Evolutionary conservation across 495 filamentous ascomycete species (phyloP).

Genomic region (Xylaria intraflava): DNA sequence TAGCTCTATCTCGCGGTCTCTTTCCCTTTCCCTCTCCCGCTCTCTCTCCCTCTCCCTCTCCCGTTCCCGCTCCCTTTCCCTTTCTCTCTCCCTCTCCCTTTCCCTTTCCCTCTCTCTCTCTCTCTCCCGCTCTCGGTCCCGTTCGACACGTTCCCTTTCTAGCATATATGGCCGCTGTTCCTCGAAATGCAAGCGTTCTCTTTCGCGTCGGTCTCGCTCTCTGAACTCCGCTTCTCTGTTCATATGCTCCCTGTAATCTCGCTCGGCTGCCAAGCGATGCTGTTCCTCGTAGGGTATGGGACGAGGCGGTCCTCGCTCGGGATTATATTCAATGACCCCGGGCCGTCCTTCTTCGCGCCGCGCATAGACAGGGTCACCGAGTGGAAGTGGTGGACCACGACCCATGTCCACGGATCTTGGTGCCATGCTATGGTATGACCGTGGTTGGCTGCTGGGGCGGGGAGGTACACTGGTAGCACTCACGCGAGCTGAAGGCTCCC

Average conservation of each 20-base stretch:
- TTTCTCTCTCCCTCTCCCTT: constrained; percentile 29
- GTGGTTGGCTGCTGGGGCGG: constrained; percentile 47
- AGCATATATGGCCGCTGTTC: constrained; percentile 26
- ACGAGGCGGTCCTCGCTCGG: constrained; percentile 34
- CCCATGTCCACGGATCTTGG: constrained; percentile 35
- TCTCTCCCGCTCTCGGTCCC: constrained; percentile 28
- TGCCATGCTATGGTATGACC: constrained; percentile 36
- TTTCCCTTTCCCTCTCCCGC: constrained; percentile 30
- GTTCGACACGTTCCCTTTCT: constrained; percentile 19
- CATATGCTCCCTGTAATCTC: constrained; percentile 24
- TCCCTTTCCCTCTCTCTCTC: constrained; percentile 26
- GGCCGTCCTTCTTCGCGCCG: constrained; percentile 37
- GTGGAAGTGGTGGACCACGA: constrained; percentile 29
- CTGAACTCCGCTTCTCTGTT: constrained; percentile 21
- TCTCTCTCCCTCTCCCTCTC: constrained; percentile 17
- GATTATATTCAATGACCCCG: constrained; percentile 36
- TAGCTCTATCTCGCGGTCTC: constrained; percentile 29
- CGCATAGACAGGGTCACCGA: constrained; percentile 33
- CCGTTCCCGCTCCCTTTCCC: constrained; percentile 22
- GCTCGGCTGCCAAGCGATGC: constrained; percentile 22
- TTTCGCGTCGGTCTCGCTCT: constrained; percentile 29
- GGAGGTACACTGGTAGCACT: constrained; percentile 35
- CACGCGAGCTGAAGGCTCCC: constrained; percentile 35
- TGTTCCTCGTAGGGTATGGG: constrained; percentile 28
- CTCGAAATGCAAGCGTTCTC: constrained; percentile 34